phyloP scores from a whole-genome alignment of 805 yeast genomes.

The Pichia californica region DNA sequence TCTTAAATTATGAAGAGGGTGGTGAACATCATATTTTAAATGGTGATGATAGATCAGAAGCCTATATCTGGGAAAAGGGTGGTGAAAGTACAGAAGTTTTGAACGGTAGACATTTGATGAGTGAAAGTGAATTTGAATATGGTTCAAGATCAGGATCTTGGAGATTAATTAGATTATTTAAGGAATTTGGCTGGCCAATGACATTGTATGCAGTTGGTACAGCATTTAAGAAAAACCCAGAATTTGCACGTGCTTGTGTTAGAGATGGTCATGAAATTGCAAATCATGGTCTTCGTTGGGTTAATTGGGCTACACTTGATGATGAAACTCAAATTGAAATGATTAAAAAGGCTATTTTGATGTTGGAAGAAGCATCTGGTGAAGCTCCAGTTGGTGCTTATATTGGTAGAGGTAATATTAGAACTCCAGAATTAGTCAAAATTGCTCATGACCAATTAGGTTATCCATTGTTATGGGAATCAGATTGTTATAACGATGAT shows the following conservation, averaged over 20 bases:
- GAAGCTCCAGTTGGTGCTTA: conserved; percentile 33
- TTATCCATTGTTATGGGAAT: conserved; percentile 28
- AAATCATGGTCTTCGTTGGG: conserved; percentile 34
- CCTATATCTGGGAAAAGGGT: conserved; percentile 15
- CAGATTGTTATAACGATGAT: conserved; percentile 33
- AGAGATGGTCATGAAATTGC: conserved; percentile 35
- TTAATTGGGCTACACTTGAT: conserved; percentile 24
- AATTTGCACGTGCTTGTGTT: conserved; percentile 30
- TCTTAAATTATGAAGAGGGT: conserved; percentile 27
- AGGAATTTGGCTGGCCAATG: conserved; percentile 27
- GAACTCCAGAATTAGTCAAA: conserved; percentile 28
- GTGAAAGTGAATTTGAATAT: conserved; percentile 15
- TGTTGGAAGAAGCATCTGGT: conserved; percentile 29
- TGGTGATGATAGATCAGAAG: conserved; percentile 17
- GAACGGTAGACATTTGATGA: conserved; percentile 14
- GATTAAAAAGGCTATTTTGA: conserved; percentile 26
- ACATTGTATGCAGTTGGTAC: conserved; percentile 35
- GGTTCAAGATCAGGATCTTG: conserved; percentile 17
- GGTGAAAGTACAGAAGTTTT: conserved; percentile 13
- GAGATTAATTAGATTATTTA: conserved; percentile 27
- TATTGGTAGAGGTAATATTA: conserved; percentile 30
- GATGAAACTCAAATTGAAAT: conserved; percentile 30
- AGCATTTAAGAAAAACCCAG: conserved; percentile 30
- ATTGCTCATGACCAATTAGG: conserved; percentile 31
- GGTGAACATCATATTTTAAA: conserved; percentile 16